These are phyloP conservation scores for Fistulifera solaris DNA, from an alignment of 108 stramenopile genomes.

Conservation along the genomic window DNA sequence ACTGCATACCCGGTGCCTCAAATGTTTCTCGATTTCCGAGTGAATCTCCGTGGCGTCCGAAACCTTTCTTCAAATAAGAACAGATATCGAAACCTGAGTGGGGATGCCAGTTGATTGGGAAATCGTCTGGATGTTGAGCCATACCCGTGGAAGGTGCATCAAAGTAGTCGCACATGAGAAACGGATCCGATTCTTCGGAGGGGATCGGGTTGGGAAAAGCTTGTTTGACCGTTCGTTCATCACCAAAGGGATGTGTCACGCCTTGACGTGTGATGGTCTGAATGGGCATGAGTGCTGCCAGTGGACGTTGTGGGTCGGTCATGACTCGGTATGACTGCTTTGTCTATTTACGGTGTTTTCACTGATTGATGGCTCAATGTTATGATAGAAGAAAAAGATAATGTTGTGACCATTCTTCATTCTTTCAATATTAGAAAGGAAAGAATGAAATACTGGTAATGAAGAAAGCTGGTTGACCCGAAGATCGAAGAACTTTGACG, in stretches of 20 bases:
- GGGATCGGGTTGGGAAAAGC: conserved; percentile 38
- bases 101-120: conserved; percentile 53
- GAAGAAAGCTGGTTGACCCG: no score
- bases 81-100: conserved; percentile 49
- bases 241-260: conserved; percentile 43
- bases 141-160: conserved; percentile 14
- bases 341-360: no score
- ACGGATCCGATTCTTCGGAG: conserved; percentile 32
- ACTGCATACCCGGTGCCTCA: conserved; percentile 48
- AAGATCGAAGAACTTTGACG: no score
- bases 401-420: no score
- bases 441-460: no score
- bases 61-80: conserved; percentile 28
- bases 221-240: conserved; percentile 43
- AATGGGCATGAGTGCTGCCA: conserved; percentile 18
- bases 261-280: conserved; percentile 20
- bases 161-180: conserved; percentile 64
- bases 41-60: conserved; percentile 40
- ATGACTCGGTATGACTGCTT: no score
- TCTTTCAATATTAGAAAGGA: no score
- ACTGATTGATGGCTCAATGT: no score
- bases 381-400: no score
- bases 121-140: conserved; percentile 28
- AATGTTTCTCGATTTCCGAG: conserved; percentile 48
- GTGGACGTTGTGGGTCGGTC: no score